These are phyloP conservation scores for Lotmaria passim DNA, from an alignment of 208 protist genomes.

Conservation along the genomic window DNA sequence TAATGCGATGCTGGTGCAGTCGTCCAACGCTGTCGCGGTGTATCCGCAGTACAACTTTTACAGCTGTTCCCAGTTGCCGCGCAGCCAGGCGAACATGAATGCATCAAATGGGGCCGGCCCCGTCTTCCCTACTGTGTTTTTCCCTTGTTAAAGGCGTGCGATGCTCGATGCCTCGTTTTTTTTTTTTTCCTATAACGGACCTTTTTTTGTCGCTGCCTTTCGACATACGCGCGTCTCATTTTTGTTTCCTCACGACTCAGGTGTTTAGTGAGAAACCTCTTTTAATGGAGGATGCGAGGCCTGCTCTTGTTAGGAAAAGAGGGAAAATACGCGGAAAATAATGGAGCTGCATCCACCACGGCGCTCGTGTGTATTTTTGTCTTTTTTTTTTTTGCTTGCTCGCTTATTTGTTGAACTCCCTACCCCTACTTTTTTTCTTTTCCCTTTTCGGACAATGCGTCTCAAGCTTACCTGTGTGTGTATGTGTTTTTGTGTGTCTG, in stretches of 20 bases:
- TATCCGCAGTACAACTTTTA: neutral
- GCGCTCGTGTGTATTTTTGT: neutral
- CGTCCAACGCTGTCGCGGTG: constrained; percentile 14
- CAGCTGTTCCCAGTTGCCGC: neutral
- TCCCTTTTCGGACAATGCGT: neutral
- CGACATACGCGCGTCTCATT: neutral
- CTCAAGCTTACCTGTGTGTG: neutral
- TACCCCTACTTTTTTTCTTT: neutral
- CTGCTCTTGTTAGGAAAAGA: too few relatives aligned
- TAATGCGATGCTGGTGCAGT: constrained; percentile 27
- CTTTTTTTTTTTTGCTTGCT: constrained; percentile 6
- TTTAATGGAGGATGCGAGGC: neutral
- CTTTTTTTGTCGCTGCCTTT: neutral
- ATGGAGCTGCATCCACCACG: too few relatives aligned
- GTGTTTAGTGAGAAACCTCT: neutral
- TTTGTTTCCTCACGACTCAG: too few relatives aligned
- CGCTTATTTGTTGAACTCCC: neutral
- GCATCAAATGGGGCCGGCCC: neutral
- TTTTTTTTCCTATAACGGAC: neutral
- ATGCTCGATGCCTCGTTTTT: neutral
- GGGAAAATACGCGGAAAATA: too few relatives aligned
- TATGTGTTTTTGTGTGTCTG: too few relatives aligned
- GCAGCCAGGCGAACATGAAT: neutral
- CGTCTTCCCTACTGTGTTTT: constrained; percentile 8
- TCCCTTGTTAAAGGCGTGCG: constrained; percentile 3